Percentiles rank a stretch among this genome's conserved stretches.
These are phyloP conservation scores for Austroboletus niveus DNA, from an alignment of 1,284 basidiomycete genomes.

Conservation along the genomic window DNA sequence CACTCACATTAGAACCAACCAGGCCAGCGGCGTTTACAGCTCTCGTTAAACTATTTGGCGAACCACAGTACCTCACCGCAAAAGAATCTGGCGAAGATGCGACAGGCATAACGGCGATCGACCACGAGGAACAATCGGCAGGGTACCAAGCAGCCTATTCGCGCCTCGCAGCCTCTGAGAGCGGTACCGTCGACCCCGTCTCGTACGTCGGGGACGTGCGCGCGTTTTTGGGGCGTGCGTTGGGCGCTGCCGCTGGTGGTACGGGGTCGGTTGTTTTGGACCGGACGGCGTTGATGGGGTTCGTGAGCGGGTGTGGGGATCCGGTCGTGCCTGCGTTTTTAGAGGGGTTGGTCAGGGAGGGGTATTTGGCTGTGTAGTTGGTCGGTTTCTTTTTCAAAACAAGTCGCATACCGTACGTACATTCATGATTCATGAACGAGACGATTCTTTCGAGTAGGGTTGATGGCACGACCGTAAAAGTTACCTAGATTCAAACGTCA, in stretches of 20 bases:
- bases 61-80: slow-evolving; percentile 66
- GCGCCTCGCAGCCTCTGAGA: slow-evolving; percentile 80
- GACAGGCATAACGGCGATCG: slow-evolving; percentile 69
- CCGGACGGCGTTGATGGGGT: slow-evolving; percentile 36
- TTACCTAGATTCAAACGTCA: too few species aligned
- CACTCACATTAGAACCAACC: not conserved
- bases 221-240: slow-evolving; percentile 48
- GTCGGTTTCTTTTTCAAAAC: not conserved
- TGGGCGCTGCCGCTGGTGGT: slow-evolving; percentile 23
- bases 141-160: slow-evolving; percentile 96
- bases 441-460: too few species aligned
- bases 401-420: too few species aligned
- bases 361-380: slow-evolving; percentile 31
- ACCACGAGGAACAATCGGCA: slow-evolving; percentile 85
- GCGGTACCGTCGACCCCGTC: slow-evolving; percentile 53
- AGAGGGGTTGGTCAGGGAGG: slow-evolving; percentile 39
- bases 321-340: slow-evolving; percentile 42
- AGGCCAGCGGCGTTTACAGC: slow-evolving; percentile 73
- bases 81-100: slow-evolving; percentile 33
- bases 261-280: slow-evolving; percentile 21
- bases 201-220: slow-evolving; percentile 58
- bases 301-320: slow-evolving; percentile 37
- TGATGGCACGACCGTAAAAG: too few species aligned
- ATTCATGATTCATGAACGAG: too few species aligned
- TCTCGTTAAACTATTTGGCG: slow-evolving; percentile 75